A percentile compares a stretch with the other conserved stretches of the same genome.
These are phyloP conservation scores for Achlya hypogyna DNA, from an alignment of 352 stramenopile species.

Conservation along the genomic window DNA sequence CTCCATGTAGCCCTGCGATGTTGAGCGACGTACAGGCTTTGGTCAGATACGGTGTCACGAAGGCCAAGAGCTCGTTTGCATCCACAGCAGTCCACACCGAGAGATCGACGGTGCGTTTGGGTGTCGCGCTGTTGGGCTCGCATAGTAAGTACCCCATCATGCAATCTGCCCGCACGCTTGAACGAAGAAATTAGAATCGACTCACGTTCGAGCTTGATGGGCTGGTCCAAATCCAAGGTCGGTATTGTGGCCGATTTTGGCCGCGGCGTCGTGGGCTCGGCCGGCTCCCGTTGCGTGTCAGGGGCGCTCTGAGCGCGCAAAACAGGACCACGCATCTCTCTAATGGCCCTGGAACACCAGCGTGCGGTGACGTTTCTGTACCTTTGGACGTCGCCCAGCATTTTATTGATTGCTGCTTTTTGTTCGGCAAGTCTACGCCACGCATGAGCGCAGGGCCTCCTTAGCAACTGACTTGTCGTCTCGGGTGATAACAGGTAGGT, in stretches of 20 bases:
- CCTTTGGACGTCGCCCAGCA: constrained; percentile 16
- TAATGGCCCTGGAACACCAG: too few relatives aligned
- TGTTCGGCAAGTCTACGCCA: not conserved
- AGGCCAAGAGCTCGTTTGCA: not conserved
- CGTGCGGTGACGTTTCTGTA: not conserved
- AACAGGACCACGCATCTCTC: too few relatives aligned
- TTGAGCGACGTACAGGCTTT: constrained; percentile 11
- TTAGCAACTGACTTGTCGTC: not conserved
- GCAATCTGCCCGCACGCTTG: not conserved
- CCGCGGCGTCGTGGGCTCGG: not conserved
- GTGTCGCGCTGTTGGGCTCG: constrained; percentile 3
- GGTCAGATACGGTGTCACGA: not conserved
- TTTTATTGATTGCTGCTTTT: constrained; percentile 1
- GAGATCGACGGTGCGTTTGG: not conserved
- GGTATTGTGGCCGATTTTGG: not conserved
- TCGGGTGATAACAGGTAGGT: constrained; percentile 1
- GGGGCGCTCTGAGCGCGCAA: constrained; percentile 4
- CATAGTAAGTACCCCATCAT: constrained; percentile 13
- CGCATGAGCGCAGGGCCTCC: not conserved
- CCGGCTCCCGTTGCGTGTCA: not conserved
- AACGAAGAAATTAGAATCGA: not conserved
- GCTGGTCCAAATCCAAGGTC: not conserved
- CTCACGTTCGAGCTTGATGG: not conserved
- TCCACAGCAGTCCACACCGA: constrained; percentile 14
- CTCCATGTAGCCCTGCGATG: not conserved